Conservation (phyloP, 169 alveolate species). For the Haemoproteus tartakovskyi region DNA sequence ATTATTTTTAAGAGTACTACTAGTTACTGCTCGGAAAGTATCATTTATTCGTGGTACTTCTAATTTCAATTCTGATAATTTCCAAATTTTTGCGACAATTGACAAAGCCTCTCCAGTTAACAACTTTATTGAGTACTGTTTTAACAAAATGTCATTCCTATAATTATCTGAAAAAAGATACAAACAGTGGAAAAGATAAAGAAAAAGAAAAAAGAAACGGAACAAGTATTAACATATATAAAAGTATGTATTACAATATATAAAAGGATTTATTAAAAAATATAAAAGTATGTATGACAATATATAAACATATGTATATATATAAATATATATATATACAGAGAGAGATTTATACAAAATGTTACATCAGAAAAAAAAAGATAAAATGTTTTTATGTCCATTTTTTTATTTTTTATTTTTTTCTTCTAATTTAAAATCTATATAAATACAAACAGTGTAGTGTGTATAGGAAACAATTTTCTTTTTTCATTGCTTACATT, state of each 20-base stretch:
- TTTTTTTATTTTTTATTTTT: background rate
- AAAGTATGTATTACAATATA: background rate
- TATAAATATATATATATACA: constrained; percentile 1
- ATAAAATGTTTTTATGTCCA: background rate
- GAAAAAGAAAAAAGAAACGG: background rate
- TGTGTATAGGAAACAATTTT: no score
- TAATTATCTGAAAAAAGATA: constrained; percentile 3
- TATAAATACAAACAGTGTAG: no score
- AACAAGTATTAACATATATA: background rate
- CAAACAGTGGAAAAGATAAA: background rate
- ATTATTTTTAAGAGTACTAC: constrained; percentile 42
- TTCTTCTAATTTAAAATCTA: background rate
- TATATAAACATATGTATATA: background rate
- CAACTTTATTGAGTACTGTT: constrained; percentile 31
- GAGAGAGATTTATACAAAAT: background rate
- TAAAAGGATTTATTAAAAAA: background rate
- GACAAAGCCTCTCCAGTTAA: constrained; percentile 57
- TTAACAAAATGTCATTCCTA: constrained; percentile 4
- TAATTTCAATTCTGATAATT: constrained; percentile 41
- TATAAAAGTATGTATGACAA: background rate
- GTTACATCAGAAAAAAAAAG: background rate
- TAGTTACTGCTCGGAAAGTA: constrained; percentile 23
- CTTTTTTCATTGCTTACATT: no score
- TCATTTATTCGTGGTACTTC: constrained; percentile 15
- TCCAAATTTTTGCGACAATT: constrained; percentile 57